These are phyloP conservation scores for Fonsecaea nubica DNA, from an alignment of 2,329 filamentous ascomycete genomes.

Conservation along the genomic window DNA sequence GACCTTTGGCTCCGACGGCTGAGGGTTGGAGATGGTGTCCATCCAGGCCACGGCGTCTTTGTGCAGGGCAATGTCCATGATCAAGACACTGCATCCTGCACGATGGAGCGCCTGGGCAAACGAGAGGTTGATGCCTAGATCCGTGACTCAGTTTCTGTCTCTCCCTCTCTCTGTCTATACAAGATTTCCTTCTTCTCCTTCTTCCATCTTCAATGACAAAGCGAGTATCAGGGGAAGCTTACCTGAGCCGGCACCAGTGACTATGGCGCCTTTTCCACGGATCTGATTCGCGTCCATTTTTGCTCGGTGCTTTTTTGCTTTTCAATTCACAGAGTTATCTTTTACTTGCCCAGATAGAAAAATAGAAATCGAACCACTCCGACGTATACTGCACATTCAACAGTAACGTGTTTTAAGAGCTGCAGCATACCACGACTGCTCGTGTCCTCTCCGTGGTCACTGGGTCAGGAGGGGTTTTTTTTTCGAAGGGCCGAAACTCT, in stretches of 20 bases:
- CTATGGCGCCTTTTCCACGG: constrained; percentile 22
- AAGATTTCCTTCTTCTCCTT: neutral
- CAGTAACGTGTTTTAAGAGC: neutral
- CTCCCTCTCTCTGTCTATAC: neutral
- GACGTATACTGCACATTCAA: no score
- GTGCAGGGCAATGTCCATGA: constrained; percentile 53
- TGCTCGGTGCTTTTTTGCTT: neutral
- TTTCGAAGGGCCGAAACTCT: neutral
- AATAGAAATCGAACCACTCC: neutral
- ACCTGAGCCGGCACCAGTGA: constrained; percentile 24
- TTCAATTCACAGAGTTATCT: neutral
- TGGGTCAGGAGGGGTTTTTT: neutral
- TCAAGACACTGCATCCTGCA: constrained; percentile 53
- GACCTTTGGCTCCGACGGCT: constrained; percentile 41
- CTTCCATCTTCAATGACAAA: neutral
- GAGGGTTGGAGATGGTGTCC: constrained; percentile 44
- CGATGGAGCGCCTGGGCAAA: neutral
- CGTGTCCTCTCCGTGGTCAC: neutral
- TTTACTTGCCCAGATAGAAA: neutral
- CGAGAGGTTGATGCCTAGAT: constrained; percentile 48
- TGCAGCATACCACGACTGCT: neutral
- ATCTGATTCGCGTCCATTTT: constrained; percentile 3
- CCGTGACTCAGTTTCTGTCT: neutral
- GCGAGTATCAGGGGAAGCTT: neutral
- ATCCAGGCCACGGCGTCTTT: constrained; percentile 51